Percentiles rank a stretch among this genome's conserved stretches.
Conservation (phyloP, 1,284 basidiomycete species). For the Ceratobasidium sp. region DNA sequence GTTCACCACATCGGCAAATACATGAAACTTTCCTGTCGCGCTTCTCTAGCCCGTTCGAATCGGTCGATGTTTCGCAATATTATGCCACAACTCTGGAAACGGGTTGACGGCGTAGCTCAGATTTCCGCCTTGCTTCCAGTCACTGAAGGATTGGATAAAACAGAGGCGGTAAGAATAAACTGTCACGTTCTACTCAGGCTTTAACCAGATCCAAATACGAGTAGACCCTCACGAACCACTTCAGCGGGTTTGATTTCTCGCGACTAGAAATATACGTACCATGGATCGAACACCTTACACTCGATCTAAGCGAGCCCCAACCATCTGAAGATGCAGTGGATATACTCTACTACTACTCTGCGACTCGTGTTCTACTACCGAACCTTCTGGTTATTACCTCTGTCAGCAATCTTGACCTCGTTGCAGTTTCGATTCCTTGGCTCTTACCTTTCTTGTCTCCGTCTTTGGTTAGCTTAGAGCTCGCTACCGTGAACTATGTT, state of each 20-base stretch:
- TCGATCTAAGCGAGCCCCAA: neutral
- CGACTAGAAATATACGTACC: neutral
- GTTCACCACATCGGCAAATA: neutral
- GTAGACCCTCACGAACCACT: neutral
- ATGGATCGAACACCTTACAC: neutral
- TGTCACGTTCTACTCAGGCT: neutral
- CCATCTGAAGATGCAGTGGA: neutral
- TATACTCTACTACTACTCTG: neutral
- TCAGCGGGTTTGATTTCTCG: neutral
- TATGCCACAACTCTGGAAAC: neutral
- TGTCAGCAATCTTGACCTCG: neutral
- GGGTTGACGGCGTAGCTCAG: neutral
- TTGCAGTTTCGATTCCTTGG: neutral
- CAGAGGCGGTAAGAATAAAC: neutral
- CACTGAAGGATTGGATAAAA: neutral
- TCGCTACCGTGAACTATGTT: neutral
- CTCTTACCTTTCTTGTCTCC: neutral
- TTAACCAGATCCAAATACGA: neutral
- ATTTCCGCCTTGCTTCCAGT: neutral
- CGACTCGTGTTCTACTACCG: neutral
- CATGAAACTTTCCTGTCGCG: neutral
- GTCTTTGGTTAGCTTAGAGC: neutral
- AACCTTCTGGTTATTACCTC: neutral
- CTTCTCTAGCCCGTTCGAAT: neutral
- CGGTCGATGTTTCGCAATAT: neutral